Evolutionary conservation across 768 basidiomycete genomes (phyloP).

Genomic region (Tylopilus balloui): DNA sequence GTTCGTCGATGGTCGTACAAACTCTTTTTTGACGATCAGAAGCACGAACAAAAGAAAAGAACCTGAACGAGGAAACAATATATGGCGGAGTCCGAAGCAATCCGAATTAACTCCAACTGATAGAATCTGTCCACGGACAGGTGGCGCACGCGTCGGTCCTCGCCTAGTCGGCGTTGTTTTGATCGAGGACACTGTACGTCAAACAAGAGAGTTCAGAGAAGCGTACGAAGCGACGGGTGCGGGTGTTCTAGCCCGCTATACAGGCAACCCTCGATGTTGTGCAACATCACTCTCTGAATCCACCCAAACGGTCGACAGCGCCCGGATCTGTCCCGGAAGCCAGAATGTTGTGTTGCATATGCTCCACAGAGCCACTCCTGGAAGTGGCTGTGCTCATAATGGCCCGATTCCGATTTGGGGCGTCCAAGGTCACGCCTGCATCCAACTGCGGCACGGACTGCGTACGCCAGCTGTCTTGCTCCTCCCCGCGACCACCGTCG

Average conservation of each 20-base stretch:
- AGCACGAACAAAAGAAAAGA: slow-evolving; percentile 9
- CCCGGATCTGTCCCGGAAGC: not conserved
- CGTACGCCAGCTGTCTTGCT: not conserved
- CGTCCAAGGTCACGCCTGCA: not conserved
- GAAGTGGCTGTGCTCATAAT: slow-evolving; percentile 24
- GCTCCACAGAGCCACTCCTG: too few species aligned
- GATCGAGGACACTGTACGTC: not conserved
- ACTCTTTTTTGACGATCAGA: slow-evolving; percentile 14
- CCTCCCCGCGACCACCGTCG: not conserved
- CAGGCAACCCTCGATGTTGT: too few species aligned
- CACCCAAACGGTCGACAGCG: not conserved
- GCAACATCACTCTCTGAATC: not conserved
- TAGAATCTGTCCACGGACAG: not conserved
- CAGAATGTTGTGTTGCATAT: not conserved
- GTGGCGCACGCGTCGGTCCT: not conserved
- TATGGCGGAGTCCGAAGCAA: not conserved
- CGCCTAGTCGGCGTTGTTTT: not conserved
- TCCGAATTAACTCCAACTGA: not conserved
- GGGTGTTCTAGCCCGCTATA: not conserved
- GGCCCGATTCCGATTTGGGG: slow-evolving; percentile 9
- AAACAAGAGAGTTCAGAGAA: slow-evolving; percentile 1
- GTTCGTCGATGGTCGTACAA: not conserved
- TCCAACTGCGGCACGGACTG: slow-evolving; percentile 4
- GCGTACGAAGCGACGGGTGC: not conserved
- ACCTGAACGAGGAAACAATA: not conserved